phyloP scores from a whole-genome alignment of 768 basidiomycete species.

The Chlorophyllum brunneum region DNA sequence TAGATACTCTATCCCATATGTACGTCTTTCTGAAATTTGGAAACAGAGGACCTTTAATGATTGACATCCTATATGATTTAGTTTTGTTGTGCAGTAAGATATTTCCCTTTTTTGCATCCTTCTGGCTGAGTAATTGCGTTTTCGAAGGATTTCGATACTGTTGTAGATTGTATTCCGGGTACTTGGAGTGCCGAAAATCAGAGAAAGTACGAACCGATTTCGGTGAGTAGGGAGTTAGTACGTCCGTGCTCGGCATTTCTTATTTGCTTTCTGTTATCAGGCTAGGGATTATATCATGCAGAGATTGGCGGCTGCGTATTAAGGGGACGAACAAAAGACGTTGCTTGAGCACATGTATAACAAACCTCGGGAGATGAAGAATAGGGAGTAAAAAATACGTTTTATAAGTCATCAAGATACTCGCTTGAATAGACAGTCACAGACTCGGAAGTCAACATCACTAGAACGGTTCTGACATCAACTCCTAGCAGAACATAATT shows the following conservation, averaged over 20 bases:
- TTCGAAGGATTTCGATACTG: conserved; percentile 32
- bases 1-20: conserved; percentile 63
- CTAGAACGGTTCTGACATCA: too few relatives aligned
- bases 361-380: too few relatives aligned
- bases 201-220: conserved; percentile 47
- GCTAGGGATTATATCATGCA: conserved; percentile 35
- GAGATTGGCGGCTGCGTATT: conserved; percentile 27
- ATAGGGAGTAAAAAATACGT: too few relatives aligned
- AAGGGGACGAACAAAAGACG: neutral
- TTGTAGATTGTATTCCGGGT: conserved; percentile 50
- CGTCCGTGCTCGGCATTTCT: too few relatives aligned
- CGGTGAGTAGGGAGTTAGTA: conserved; percentile 21
- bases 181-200: conserved; percentile 42
- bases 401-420: too few relatives aligned
- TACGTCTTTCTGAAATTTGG: conserved; percentile 22
- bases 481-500: too few relatives aligned
- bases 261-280: too few relatives aligned
- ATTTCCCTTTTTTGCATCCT: neutral
- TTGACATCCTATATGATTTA: conserved; percentile 1
- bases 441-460: too few relatives aligned
- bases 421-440: too few relatives aligned
- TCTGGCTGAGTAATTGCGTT: neutral
- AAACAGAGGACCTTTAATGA: neutral
- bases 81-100: conserved; percentile 32
- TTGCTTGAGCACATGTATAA: too few relatives aligned